Evolutionary conservation across 768 basidiomycete genomes (phyloP), one percentile per base, ranked within the genome.

Genomic region (Naganishia vishniacii): DNA sequence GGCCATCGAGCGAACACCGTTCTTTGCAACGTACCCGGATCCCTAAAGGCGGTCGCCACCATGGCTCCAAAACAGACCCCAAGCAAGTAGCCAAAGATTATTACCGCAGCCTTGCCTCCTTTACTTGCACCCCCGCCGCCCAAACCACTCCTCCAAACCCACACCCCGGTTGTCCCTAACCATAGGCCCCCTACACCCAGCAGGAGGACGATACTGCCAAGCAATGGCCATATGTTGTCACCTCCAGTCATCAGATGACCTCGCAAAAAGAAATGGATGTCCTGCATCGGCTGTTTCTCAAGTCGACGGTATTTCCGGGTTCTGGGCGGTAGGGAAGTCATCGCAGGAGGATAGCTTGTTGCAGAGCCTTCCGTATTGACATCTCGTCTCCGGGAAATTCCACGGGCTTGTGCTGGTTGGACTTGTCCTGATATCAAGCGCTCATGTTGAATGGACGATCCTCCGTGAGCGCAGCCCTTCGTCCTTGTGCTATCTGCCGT

Each of bases 91-190:
- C 82, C 82, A 48, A 86, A 85, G n/a, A 86, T 80, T 20, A 79
- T 70, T 6, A 77, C 71, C 12, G 72, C 62, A 4, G 73, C 80
- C 23, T 76, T 72, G 0, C 80, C 81, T 0, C 87, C 86, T 15
- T 86, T 83, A 4, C 84, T 85, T 6, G 86, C 83, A 51, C 88
- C 88, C 70, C 74, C 47, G 60, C 70, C 62, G 9, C 65, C 56
- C 25, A 71, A 51, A 64, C 85, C 81, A 69, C 91, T 80, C 40
- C 79, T 78, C 92, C 93, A 97, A 83, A 93, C 86, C 84, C 86
- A 94, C 18, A 86, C 84, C 48, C 86, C 87, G 0, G 91, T 92
- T 26, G 90, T 90, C 11, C 85, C 88, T 67, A 95, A 84, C 89
- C 90, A 99, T 9, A 88, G 77, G 0, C 85, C 89, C 1, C 88